Base-by-base conservation (phyloP, 2,329 filamentous ascomycete genomes). In the Epichloe gansuensis region DNA sequence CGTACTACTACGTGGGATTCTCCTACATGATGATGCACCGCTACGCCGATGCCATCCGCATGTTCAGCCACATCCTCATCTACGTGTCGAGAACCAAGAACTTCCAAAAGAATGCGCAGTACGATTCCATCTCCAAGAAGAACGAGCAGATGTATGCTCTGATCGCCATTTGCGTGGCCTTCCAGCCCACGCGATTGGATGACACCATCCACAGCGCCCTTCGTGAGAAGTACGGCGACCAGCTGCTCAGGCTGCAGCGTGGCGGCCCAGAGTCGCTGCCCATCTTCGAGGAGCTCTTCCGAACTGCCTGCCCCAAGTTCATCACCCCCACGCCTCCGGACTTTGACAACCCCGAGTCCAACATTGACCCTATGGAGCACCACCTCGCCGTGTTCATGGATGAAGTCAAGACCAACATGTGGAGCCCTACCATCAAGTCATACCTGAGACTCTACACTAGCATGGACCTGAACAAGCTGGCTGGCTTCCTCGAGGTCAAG, bases 1-100 rank as follows among this genome's bases (percentile, higher is more conserved):
- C 93, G 59, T 98, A 97, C 82, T 98, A 98, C 82, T 97, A 97
- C 70, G 91, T 98, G 57, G 93, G 93, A 61, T 98, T 98, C 82
- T 95, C 89, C 61, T 98, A 98, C 85, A 97, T 98, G 91, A 98
- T 98, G 93, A 95, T 97, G 88, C 89, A 93, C 75, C 88, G 93
- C 68, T 98, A 98, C 70, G 88, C 89, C 72, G 93, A 98, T 72
- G 93, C 93, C 70, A 96, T 98, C 75, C 89, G 91, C 79, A 95
- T 96, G 85, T 98, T 98, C 83, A 95, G 88, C 78, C 93, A 98
- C 80, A 98, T 98, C 71, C 83, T 98, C 63, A 86, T 98, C 74
- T 98, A 97, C 74, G 90, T 98, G 60, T 95, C 89, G 61, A 81
- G 93, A 64, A 98, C 93, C 67, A 98, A 98, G 87, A 97, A 97